Conservation (phyloP, 305 asterid genomes). For the Fraxinus ornus region DNA sequence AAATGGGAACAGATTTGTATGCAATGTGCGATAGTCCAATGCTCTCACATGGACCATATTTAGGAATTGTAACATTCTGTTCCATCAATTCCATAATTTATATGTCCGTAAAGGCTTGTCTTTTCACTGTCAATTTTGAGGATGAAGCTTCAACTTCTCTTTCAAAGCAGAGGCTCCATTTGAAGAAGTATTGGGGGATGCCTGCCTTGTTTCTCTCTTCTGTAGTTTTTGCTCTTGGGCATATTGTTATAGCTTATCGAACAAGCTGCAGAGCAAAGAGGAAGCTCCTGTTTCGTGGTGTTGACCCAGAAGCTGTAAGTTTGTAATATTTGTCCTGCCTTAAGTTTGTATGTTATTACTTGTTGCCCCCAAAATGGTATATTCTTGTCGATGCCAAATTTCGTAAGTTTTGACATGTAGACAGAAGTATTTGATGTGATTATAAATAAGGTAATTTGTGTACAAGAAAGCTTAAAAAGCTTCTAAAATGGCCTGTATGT, state of each 20-base stretch:
- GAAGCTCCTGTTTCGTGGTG: slow-evolving; percentile 83
- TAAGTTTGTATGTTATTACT: neutral
- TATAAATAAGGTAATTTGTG: neutral
- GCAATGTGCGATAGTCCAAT: slow-evolving; percentile 64
- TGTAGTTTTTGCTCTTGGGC: slow-evolving; percentile 91
- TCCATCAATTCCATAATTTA: slow-evolving; percentile 63
- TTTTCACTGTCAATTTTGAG: slow-evolving; percentile 74
- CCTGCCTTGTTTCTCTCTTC: slow-evolving; percentile 89
- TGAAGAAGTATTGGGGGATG: slow-evolving; percentile 97
- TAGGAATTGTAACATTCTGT: slow-evolving; percentile 77
- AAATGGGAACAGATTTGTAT: slow-evolving; percentile 64
- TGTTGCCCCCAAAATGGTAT: neutral
- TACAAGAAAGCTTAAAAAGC: neutral
- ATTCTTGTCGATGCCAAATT: neutral
- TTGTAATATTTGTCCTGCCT: slow-evolving; percentile 9
- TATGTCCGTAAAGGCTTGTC: slow-evolving; percentile 74
- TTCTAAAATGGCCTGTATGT: neutral
- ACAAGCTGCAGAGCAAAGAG: slow-evolving; percentile 88
- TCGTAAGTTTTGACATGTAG: neutral
- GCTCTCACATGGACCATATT: slow-evolving; percentile 79
- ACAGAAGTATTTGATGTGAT: neutral
- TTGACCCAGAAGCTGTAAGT: slow-evolving; percentile 89
- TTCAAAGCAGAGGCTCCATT: slow-evolving; percentile 75
- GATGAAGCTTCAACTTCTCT: slow-evolving; percentile 64
- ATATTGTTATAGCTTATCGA: slow-evolving; percentile 81